These are phyloP conservation scores for Tolypocladium sp. DNA, from an alignment of 2,329 filamentous ascomycete genomes.

Conservation along the genomic window DNA sequence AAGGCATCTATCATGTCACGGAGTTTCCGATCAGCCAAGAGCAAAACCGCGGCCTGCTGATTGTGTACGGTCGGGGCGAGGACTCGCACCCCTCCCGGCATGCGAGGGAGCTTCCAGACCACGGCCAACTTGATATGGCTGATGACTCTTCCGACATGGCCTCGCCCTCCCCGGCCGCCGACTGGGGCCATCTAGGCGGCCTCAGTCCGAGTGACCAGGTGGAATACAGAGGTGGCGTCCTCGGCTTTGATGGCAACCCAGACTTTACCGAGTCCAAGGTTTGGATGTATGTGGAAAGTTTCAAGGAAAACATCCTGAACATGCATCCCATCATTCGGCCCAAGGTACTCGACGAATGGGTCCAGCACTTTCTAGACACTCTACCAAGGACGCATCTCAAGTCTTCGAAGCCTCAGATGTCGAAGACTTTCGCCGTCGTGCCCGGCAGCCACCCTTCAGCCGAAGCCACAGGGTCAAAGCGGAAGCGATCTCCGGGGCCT, in stretches of 20 bases:
- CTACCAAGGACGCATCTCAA: slow-evolving; percentile 26
- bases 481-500: slow-evolving; percentile 43
- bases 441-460: slow-evolving; percentile 13
- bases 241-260: slow-evolving; percentile 37
- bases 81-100: slow-evolving; percentile 51
- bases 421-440: slow-evolving; percentile 23
- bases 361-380: slow-evolving; percentile 41
- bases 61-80: slow-evolving; percentile 72
- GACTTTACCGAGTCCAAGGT: slow-evolving; percentile 45
- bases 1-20: slow-evolving; percentile 46
- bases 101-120: slow-evolving; percentile 28
- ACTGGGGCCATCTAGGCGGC: slow-evolving; percentile 51
- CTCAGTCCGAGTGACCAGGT: slow-evolving; percentile 33
- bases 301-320: slow-evolving; percentile 52
- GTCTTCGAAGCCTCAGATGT: slow-evolving; percentile 16
- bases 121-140: slow-evolving; percentile 29
- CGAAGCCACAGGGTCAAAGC: slow-evolving; percentile 33
- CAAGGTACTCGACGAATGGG: slow-evolving; percentile 41
- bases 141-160: slow-evolving; percentile 43
- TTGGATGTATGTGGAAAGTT: slow-evolving; percentile 44
- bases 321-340: slow-evolving; percentile 57
- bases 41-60: slow-evolving; percentile 62
- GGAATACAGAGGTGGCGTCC: slow-evolving; percentile 27
- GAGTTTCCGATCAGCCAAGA: slow-evolving; percentile 73
- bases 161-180: slow-evolving; percentile 44